Base-by-base conservation (phyloP, 352 stramenopile species). In the Phytophthora crassamura region DNA sequence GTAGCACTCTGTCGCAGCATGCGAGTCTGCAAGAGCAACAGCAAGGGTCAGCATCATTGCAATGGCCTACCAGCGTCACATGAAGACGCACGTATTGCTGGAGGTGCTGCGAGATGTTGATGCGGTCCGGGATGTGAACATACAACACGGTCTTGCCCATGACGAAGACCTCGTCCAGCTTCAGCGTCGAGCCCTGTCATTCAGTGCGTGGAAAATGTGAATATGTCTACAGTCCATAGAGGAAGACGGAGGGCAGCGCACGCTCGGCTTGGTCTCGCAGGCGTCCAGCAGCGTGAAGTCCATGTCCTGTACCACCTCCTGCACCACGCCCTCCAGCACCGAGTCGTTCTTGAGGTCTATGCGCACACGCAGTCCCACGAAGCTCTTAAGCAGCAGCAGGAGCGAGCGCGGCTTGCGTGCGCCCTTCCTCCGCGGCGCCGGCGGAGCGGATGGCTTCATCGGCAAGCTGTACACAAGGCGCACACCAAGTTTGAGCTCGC, bases 111-210 rank as follows among this genome's bases (percentile, higher is more conserved):
- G 80, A 80, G 63, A 94, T 81, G 72, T 93, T 91, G 74, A 95
- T 91, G 12, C 83, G 80, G 66, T 96, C 85, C 4, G 88, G 88
- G 30, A 96, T 94, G 68, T 96, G 86, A 16, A 96, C 88, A 60
- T 88, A 96, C 10, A 96, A 67, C 49, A 96, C 80, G 11, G 83
- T 94, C 39, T 86, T 87, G 49, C 88, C 88, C 86, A 96, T 96
- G 52, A 96, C 85, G 32, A 95, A 96, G 16, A 96, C 81, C 41
- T 96, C 88, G 41, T 96, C 88, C 45, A 96, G 77, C 58, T 70
- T 66, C 30, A 89, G 25, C 9, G 61, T 80, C 4, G 65, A 63
- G 11, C 88, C 88, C 86, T 94, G 51, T 16, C 15, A 52, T 16
- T 28, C 16, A 63, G 0, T 12, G 47, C 10, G 3, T 54, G 28